Percentiles rank a stretch among this genome's conserved stretches.
Evolutionary conservation across 2,329 filamentous ascomycete genomes (phyloP).

Genomic region (Ceratocystis destructans): DNA sequence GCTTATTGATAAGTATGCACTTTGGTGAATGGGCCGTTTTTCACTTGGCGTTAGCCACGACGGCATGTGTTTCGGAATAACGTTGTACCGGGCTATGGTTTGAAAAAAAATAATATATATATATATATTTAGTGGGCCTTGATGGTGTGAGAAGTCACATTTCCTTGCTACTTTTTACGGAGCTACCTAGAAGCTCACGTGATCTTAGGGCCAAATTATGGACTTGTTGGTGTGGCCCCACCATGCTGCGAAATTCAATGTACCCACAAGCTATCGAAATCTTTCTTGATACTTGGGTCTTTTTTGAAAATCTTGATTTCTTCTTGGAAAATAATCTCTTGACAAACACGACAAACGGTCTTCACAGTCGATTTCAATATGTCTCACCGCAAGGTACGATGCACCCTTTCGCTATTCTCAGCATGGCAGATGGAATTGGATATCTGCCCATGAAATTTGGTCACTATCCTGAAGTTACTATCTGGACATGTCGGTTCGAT

Average conservation of each 20-base stretch:
- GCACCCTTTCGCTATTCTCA: not conserved
- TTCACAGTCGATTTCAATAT: conserved; percentile 20
- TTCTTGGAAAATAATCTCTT: conserved; percentile 15
- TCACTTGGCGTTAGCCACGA: too few species aligned
- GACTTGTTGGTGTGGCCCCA: conserved; percentile 11
- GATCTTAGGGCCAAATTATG: conserved; percentile 14
- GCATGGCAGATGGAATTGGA: not conserved
- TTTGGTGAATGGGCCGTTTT: not conserved
- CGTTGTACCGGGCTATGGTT: too few species aligned
- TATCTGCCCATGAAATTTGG: not conserved
- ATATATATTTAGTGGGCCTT: too few species aligned
- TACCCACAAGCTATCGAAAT: conserved; percentile 14
- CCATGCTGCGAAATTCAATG: conserved; percentile 8
- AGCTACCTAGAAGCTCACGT: conserved; percentile 4
- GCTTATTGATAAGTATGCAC: not conserved
- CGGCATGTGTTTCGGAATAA: too few species aligned
- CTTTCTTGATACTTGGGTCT: conserved; percentile 17
- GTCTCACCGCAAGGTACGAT: conserved; percentile 22
- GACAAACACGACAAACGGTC: conserved; percentile 17
- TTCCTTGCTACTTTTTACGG: too few species aligned
- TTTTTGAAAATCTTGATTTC: conserved; percentile 9
- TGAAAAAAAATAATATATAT: too few species aligned
- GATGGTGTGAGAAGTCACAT: too few species aligned
- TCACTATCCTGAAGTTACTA: not conserved
- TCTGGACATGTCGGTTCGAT: not conserved